Conservation (phyloP, 495 filamentous ascomycete species). For the Xylaria venustula region DNA sequence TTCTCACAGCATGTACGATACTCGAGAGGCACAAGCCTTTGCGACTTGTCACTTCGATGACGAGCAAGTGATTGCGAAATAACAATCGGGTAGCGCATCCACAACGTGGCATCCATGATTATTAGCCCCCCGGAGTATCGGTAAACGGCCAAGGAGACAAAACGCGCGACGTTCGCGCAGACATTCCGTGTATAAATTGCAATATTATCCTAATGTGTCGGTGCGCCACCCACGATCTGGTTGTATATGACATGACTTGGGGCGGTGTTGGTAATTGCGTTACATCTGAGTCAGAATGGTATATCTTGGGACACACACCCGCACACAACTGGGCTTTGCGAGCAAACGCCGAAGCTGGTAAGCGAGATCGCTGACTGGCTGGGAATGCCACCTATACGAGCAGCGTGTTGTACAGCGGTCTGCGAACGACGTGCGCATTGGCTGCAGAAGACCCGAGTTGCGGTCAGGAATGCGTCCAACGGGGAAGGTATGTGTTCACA, state of each 20-base stretch:
- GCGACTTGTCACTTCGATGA: neutral
- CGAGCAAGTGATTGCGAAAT: constrained; percentile 6
- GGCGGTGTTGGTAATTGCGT: constrained; percentile 25
- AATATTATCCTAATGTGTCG: constrained; percentile 1
- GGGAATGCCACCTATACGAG: constrained; percentile 23
- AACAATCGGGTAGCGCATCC: constrained; percentile 7
- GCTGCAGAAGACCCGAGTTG: constrained; percentile 22
- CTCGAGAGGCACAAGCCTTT: neutral
- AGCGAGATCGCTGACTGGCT: constrained; percentile 7
- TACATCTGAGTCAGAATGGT: constrained; percentile 32
- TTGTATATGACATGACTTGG: neutral
- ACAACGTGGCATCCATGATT: constrained; percentile 15
- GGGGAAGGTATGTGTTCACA: neutral
- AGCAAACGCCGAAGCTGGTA: constrained; percentile 26
- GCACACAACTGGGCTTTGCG: constrained; percentile 5
- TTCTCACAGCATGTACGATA: neutral
- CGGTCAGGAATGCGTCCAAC: constrained; percentile 26
- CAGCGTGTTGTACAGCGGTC: constrained; percentile 23
- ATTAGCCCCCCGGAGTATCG: neutral
- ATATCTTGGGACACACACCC: constrained; percentile 11
- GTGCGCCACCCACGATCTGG: neutral
- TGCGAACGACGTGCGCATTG: constrained; percentile 29
- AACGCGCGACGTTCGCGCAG: neutral
- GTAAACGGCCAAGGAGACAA: neutral
- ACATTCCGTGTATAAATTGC: neutral